Evolutionary conservation across 106 monocot genomes (phyloP).

Genomic region (Allium sativum): DNA sequence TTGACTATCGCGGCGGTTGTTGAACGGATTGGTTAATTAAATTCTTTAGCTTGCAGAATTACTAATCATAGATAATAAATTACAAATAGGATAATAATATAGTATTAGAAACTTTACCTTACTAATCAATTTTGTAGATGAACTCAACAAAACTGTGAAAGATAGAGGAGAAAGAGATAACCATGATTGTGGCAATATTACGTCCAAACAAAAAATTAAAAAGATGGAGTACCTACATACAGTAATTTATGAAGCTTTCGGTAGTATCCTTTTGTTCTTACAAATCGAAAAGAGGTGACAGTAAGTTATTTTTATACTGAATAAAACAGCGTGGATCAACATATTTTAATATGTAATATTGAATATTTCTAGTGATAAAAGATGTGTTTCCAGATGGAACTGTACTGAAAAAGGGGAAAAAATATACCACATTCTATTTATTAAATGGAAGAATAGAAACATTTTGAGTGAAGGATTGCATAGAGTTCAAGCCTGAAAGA

Average conservation of each 20-base stretch:
- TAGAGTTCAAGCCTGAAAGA: slow-evolving; percentile 73
- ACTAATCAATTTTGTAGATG: slow-evolving; percentile 9
- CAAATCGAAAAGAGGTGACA: slow-evolving; percentile 76
- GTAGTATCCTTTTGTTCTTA: slow-evolving; percentile 86
- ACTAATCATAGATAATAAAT: no score
- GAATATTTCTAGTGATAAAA: slow-evolving; percentile 19
- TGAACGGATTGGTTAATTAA: no score
- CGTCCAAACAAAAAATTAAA: slow-evolving; percentile 71
- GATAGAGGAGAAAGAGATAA: slow-evolving; percentile 10
- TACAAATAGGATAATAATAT: no score
- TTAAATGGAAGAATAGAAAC: slow-evolving; percentile 89
- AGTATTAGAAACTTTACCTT: no score
- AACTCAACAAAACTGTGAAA: slow-evolving; percentile 28
- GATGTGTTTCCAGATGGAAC: slow-evolving; percentile 66
- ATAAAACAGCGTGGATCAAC: no score
- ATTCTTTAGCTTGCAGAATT: no score
- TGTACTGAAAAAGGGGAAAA: slow-evolving; percentile 65
- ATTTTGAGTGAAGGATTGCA: slow-evolving; percentile 87
- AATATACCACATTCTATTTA: slow-evolving; percentile 78
- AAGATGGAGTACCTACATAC: slow-evolving; percentile 93
- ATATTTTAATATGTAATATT: neutral
- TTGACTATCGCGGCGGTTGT: no score
- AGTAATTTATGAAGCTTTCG: slow-evolving; percentile 78
- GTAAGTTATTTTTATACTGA: no score
- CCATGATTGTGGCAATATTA: slow-evolving; percentile 11